Conservation (phyloP, 371 early-diverging fungal species). For the Mucor velutinosus region DNA sequence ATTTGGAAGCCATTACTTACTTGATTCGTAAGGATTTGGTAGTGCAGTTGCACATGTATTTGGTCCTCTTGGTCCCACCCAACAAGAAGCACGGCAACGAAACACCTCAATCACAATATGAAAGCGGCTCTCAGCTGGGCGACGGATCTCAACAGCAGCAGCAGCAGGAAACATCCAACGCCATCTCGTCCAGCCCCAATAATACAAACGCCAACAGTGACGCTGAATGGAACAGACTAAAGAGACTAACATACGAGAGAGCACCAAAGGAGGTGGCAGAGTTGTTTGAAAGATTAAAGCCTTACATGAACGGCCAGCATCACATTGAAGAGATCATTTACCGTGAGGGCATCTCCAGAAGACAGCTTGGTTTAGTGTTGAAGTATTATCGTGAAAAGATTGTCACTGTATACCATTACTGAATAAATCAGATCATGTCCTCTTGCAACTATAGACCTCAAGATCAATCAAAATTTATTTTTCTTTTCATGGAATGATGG, state of each 20-base stretch:
- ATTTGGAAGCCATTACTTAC: conserved; percentile 81
- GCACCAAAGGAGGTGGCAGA: conserved; percentile 58
- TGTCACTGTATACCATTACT: conserved; percentile 52
- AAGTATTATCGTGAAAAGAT: conserved; percentile 61
- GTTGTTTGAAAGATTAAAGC: conserved; percentile 66
- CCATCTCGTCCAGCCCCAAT: conserved; percentile 34
- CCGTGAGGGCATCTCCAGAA: conserved; percentile 69
- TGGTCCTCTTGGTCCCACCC: conserved; percentile 64
- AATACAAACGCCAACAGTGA: conserved; percentile 28
- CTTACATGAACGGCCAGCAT: conserved; percentile 81
- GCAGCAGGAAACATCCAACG: background rate
- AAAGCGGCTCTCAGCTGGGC: background rate
- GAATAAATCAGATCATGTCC: background rate
- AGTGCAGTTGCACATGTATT: conserved; percentile 84
- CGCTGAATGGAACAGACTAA: conserved; percentile 31
- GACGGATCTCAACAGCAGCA: background rate
- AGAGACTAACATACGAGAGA: conserved; percentile 42
- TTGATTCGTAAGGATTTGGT: conserved; percentile 79
- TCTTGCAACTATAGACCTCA: no score
- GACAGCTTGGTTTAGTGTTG: conserved; percentile 63
- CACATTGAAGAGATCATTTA: conserved; percentile 85
- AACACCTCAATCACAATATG: conserved; percentile 17
- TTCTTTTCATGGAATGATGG: background rate
- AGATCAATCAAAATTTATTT: background rate
- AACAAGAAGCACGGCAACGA: conserved; percentile 9